Evolutionary conservation across 1,139 yeast genomes (phyloP).

Genomic region (Geotrichum candidum): DNA sequence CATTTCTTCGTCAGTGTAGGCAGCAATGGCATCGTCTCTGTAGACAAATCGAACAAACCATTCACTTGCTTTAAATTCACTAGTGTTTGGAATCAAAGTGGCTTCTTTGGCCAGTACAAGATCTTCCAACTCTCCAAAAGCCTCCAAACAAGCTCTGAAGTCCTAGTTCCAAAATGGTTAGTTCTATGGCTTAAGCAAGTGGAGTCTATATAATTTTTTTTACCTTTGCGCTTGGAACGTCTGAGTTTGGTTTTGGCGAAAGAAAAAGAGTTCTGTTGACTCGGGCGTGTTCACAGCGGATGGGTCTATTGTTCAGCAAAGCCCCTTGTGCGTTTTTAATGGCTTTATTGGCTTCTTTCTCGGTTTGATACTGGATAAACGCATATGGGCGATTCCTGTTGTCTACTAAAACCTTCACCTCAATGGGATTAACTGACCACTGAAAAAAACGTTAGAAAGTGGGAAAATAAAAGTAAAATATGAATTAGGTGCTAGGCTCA

Average conservation of each 20-base stretch:
- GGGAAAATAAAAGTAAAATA: not conserved
- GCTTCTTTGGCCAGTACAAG: conserved; percentile 38
- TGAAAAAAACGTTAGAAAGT: conserved; percentile 8
- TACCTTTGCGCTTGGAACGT: conserved; percentile 6
- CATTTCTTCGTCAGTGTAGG: conserved; percentile 47
- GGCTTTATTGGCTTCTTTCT: conserved; percentile 65
- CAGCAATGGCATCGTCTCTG: conserved; percentile 86
- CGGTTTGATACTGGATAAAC: conserved; percentile 77
- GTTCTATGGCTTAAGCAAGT: not conserved
- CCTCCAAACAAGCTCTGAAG: conserved; percentile 40
- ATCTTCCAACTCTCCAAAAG: conserved; percentile 72
- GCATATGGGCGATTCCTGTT: conserved; percentile 84
- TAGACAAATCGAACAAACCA: conserved; percentile 83
- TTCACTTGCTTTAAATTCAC: conserved; percentile 33
- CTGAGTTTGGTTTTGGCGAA: conserved; percentile 20
- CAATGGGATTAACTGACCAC: conserved; percentile 34
- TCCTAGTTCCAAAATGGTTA: conserved; percentile 19
- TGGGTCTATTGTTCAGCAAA: conserved; percentile 61
- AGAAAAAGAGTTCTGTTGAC: conserved; percentile 76
- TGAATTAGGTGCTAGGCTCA: conserved; percentile 15
- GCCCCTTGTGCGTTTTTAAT: conserved; percentile 64
- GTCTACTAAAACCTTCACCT: conserved; percentile 82
- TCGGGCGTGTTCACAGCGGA: conserved; percentile 85
- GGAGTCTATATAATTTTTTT: not conserved
- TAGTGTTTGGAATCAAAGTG: conserved; percentile 20